Conservation (phyloP, 2,329 filamentous ascomycete species). For the Penicillium sp. region DNA sequence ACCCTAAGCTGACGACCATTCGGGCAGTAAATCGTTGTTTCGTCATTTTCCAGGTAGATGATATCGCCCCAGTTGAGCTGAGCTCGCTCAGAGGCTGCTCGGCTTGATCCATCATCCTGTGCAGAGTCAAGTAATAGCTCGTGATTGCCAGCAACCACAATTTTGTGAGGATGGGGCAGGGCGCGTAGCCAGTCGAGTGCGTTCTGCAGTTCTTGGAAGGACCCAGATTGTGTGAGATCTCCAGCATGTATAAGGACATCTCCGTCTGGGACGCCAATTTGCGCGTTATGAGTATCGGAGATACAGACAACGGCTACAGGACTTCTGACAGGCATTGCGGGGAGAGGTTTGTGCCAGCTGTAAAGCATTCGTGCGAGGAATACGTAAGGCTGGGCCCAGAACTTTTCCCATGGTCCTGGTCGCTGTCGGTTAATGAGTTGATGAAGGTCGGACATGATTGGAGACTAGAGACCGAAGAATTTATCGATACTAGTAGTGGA, state of each 20-base stretch:
- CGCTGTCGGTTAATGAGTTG: constrained; percentile 16
- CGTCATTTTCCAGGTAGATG: constrained; percentile 66
- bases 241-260: constrained; percentile 44
- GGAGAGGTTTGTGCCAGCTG: constrained; percentile 11
- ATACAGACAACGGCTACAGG: constrained; percentile 24
- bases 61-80: constrained; percentile 60
- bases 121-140: constrained; percentile 71
- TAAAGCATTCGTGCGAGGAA: constrained; percentile 19
- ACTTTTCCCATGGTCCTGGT: constrained; percentile 16
- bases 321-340: constrained; percentile 6
- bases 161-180: constrained; percentile 68
- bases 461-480: too few species aligned
- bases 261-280: constrained; percentile 28
- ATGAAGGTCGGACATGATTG: constrained; percentile 10
- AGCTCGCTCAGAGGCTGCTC: constrained; percentile 47
- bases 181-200: constrained; percentile 71
- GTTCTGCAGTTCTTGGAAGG: constrained; percentile 63
- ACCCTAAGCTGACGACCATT: constrained; percentile 59
- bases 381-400: constrained; percentile 13
- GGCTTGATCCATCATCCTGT: constrained; percentile 30
- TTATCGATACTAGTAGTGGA: too few species aligned
- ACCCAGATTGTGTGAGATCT: constrained; percentile 58
- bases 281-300: constrained; percentile 32
- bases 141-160: constrained; percentile 80
- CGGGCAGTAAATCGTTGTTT: constrained; percentile 56